A percentile compares a stretch with the other conserved stretches of the same genome.
These are phyloP conservation scores for Fistulifera solaris DNA, from an alignment of 108 stramenopile genomes.

Conservation along the genomic window DNA sequence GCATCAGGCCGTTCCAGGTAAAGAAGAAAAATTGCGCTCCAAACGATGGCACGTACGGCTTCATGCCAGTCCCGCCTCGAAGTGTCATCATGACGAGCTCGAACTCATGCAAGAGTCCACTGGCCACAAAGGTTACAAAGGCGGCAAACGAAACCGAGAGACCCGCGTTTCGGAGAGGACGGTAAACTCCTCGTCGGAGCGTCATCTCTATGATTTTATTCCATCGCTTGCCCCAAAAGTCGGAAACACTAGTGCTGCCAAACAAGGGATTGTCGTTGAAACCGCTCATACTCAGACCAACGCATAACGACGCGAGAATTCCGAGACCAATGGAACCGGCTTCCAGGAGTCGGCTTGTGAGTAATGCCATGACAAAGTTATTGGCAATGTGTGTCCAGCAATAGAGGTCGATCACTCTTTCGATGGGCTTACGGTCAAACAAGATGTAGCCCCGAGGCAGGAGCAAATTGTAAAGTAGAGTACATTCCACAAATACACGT, in stretches of 20 bases:
- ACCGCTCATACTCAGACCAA: not conserved
- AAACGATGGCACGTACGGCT: conserved; percentile 13
- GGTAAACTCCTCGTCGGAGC: conserved; percentile 36
- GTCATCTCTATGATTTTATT: conserved; percentile 29
- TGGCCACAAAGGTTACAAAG: conserved; percentile 28
- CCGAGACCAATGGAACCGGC: conserved; percentile 5
- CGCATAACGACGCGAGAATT: not conserved
- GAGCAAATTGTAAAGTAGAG: conserved; percentile 5
- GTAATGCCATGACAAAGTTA: conserved; percentile 16
- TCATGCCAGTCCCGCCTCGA: conserved; percentile 1
- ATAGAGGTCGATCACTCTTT: conserved; percentile 3
- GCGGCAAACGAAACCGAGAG: conserved; percentile 26
- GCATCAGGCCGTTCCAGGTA: conserved; percentile 42
- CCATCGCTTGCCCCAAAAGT: conserved; percentile 57
- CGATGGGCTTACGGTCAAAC: conserved; percentile 1
- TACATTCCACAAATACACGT: not conserved
- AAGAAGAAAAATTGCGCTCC: conserved; percentile 44
- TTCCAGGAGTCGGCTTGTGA: conserved; percentile 5
- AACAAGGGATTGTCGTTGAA: conserved; percentile 6
- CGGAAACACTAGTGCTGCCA: conserved; percentile 21
- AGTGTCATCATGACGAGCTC: conserved; percentile 20
- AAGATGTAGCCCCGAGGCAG: not conserved
- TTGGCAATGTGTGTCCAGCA: conserved; percentile 16
- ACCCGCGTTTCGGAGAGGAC: conserved; percentile 19
- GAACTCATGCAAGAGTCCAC: conserved; percentile 52